Percentiles rank a stretch among this genome's conserved stretches.
Evolutionary conservation across 2,329 filamentous ascomycete species (phyloP).

Genomic region (Sporothrix humicola): DNA sequence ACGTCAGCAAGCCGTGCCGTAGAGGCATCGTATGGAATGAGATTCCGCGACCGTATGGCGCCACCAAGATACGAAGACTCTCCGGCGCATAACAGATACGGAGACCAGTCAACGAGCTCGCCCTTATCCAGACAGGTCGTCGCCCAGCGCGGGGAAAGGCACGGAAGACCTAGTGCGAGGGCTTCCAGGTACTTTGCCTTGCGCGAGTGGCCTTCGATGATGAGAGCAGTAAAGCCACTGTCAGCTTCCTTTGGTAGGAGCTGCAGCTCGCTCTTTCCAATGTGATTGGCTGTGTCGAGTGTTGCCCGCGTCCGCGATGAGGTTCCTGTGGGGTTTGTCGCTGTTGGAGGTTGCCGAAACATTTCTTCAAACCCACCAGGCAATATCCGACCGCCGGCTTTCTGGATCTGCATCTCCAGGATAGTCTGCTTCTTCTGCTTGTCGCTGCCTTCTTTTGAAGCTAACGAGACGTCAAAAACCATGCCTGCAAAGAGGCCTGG

Average conservation of each 20-base stretch:
- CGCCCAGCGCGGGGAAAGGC: conserved; percentile 82
- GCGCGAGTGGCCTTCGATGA: conserved; percentile 84
- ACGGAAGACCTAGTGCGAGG: conserved; percentile 85
- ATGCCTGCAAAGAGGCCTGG: conserved; percentile 72
- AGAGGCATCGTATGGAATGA: conserved; percentile 65
- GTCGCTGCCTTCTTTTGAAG: conserved; percentile 52
- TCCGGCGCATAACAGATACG: conserved; percentile 85
- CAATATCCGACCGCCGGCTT: conserved; percentile 75
- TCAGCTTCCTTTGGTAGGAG: conserved; percentile 60
- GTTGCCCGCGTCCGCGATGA: conserved; percentile 42
- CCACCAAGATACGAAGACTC: conserved; percentile 77
- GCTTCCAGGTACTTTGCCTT: conserved; percentile 95
- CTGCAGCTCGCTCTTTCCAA: conserved; percentile 50
- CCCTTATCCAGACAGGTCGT: conserved; percentile 69
- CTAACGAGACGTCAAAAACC: conserved; percentile 85
- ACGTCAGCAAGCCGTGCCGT: conserved; percentile 63
- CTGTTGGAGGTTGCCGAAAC: conserved; percentile 60
- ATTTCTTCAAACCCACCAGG: conserved; percentile 79
- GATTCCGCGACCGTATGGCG: conserved; percentile 74
- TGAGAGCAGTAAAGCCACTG: conserved; percentile 80
- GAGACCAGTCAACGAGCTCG: conserved; percentile 72
- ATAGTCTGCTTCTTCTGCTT: conserved; percentile 47
- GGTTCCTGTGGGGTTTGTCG: conserved; percentile 40
- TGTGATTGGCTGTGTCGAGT: conserved; percentile 39
- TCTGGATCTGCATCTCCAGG: conserved; percentile 66